These are phyloP conservation scores for Gaeumannomyces sp. DNA, from an alignment of 2,329 filamentous ascomycete species.

Conservation along the genomic window DNA sequence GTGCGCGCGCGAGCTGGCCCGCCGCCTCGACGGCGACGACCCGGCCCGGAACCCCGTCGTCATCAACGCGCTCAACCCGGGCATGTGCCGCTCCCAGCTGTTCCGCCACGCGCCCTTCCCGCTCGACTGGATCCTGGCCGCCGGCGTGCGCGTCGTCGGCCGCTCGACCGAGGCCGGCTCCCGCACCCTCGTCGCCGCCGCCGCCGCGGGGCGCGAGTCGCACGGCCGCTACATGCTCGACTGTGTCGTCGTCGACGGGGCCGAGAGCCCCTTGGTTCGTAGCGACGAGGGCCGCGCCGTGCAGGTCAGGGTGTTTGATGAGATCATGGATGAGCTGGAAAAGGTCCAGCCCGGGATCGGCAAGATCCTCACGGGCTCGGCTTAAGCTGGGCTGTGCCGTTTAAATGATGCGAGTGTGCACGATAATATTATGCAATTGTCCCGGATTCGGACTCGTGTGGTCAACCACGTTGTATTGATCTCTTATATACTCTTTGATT, in stretches of 20 bases:
- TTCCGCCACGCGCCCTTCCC: constrained; percentile 27
- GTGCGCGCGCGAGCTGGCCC: constrained; percentile 28
- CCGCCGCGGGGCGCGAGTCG: constrained; percentile 28
- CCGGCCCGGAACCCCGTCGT: constrained; percentile 24
- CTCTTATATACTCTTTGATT: too few relatives aligned
- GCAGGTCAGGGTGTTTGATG: constrained; percentile 33
- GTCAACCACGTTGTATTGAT: too few relatives aligned
- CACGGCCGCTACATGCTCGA: constrained; percentile 36
- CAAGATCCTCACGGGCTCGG: constrained; percentile 13
- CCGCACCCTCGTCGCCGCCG: constrained; percentile 32
- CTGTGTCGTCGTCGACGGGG: constrained; percentile 19
- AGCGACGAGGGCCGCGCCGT: constrained; percentile 30
- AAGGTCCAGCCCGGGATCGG: constrained; percentile 33
- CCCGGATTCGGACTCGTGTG: too few relatives aligned
- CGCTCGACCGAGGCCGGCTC: constrained; percentile 33
- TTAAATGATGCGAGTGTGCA: too few relatives aligned
- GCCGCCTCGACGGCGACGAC: constrained; percentile 21
- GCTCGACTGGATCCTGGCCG: constrained; percentile 18
- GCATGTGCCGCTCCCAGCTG: constrained; percentile 34
- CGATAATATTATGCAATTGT: too few relatives aligned
- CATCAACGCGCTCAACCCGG: constrained; percentile 34
- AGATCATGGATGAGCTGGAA: constrained; percentile 37
- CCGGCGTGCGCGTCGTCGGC: constrained; percentile 22
- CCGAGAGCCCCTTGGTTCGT: constrained; percentile 25
- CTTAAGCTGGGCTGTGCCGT: not conserved